Base-by-base conservation (phyloP, 164 flowering plant genomes). In the Annona cherimola region DNA sequence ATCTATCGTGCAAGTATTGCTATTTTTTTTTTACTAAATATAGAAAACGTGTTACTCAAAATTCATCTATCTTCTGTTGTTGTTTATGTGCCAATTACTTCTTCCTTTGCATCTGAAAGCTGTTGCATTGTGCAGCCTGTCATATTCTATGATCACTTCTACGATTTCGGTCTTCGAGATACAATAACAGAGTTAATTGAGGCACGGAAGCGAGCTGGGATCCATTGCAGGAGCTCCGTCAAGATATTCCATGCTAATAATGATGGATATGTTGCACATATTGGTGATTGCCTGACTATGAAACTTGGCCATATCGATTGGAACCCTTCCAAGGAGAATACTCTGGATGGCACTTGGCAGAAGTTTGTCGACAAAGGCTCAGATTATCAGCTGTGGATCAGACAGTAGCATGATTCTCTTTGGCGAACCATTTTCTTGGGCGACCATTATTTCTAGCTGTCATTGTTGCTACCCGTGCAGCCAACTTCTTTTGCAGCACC, bases 301-400 rank as follows among this genome's bases (percentile, higher is more conserved):
- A 88, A 88, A 80, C 80, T 88, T 69, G 91, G 91, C 1, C 80
- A 83, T 44, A 79, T 82, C 43, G 85, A 80, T 64, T 87, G 90
- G 90, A 85, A 84, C 63, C 90, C 90, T 62, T 85, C 86, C 2
- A 87, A 87, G 77, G 85, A 86, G 74, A 83, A 83, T 70, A 71
- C 72, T 54, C 68, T 85, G 79, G 87, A 87, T 35, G 90, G 90
- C 42, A 85, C 80, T 71, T 87, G 88, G 90, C 85, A 84, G 45
- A 87, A 79, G 81, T 85, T 87, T 74, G 79, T 84, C 40, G 86
- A 85, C 45, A 85, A 79, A 76, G 86, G 86, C 61, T 70, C 82
- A 46, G 90, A 87, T 69, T 84, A 87, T 73, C 85, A 86, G 75
- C 6, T 82, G 54, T 87, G 90, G 90, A 66, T 87, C 46, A 81